A percentile compares a stretch with the other conserved stretches of the same genome.
phyloP scores from a whole-genome alignment of 2,329 filamentous ascomycete genomes.

The Colletotrichum musae region DNA sequence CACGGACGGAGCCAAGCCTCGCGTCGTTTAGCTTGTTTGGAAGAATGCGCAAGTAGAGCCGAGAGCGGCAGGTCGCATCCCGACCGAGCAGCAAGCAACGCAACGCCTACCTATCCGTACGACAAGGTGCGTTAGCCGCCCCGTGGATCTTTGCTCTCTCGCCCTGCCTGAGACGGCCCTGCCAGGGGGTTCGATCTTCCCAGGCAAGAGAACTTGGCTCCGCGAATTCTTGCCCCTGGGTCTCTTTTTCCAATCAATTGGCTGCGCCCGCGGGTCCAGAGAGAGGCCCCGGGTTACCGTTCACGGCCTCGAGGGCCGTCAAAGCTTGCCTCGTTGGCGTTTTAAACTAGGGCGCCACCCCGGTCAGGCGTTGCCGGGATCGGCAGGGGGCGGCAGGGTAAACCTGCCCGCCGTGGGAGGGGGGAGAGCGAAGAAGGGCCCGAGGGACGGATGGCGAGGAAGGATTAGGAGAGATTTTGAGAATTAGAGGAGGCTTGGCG shows the following conservation, averaged over 20 bases:
- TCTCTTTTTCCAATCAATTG: constrained; percentile 1
- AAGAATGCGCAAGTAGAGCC: constrained; percentile 18
- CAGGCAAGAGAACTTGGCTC: neutral
- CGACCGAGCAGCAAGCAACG: neutral
- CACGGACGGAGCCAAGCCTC: constrained; percentile 21
- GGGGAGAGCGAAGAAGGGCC: neutral
- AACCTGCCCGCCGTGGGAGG: constrained; percentile 24
- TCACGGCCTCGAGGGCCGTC: constrained; percentile 2
- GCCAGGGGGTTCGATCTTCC: neutral
- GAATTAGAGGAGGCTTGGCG: constrained; percentile 25
- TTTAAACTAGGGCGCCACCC: constrained; percentile 12
- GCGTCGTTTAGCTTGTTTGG: constrained; percentile 17
- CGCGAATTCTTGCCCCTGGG: constrained; percentile 20
- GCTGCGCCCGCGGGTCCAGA: neutral
- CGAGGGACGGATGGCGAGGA: neutral
- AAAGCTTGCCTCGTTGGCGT: constrained; percentile 24
- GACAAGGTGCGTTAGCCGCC: constrained; percentile 23
- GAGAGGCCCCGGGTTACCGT: too few species aligned
- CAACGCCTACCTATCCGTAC: neutral
- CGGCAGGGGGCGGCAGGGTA: constrained; percentile 26
- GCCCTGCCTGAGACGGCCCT: constrained; percentile 26
- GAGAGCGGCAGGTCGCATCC: constrained; percentile 19
- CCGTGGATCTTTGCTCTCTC: constrained; percentile 5
- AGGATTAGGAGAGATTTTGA: constrained; percentile 35
- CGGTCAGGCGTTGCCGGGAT: constrained; percentile 1